phyloP scores from a whole-genome alignment of 108 stramenopile genomes.

The Nannochloropsis granulata region DNA sequence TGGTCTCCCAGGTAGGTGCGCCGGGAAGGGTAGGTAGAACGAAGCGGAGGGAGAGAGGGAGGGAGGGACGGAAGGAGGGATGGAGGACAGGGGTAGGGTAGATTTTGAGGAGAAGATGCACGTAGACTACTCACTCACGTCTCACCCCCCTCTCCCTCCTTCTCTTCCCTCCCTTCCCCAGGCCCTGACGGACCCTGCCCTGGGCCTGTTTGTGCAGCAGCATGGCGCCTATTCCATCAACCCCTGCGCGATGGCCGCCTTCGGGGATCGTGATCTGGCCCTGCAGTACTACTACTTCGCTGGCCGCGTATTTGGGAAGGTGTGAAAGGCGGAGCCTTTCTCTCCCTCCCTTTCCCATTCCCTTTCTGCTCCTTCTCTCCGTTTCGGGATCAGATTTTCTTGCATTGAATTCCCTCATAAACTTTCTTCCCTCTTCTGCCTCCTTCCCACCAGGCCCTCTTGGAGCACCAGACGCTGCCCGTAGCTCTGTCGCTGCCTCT shows the following conservation, averaged over 20 bases:
- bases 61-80: no score
- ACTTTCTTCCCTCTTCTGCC: not conserved
- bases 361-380: no score
- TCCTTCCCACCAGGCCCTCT: not conserved
- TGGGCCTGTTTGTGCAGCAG: not conserved
- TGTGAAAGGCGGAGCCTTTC: not conserved
- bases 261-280: not conserved
- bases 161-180: not conserved
- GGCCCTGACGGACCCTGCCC: not conserved
- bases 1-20: not conserved
- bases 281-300: not conserved
- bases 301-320: not conserved
- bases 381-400: no score
- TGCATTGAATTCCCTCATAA: not conserved
- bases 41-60: not conserved
- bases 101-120: no score
- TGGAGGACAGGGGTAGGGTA: no score
- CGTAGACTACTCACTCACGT: no score
- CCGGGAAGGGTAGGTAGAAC: not conserved
- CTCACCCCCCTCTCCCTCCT: not conserved
- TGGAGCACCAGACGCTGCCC: not conserved
- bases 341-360: no score
- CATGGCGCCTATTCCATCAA: conserved; percentile 3
- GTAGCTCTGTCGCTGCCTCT: conserved; percentile 4
- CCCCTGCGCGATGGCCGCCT: not conserved